Base-by-base conservation (phyloP, 768 basidiomycete species). In the Lactarius akahatsu region DNA sequence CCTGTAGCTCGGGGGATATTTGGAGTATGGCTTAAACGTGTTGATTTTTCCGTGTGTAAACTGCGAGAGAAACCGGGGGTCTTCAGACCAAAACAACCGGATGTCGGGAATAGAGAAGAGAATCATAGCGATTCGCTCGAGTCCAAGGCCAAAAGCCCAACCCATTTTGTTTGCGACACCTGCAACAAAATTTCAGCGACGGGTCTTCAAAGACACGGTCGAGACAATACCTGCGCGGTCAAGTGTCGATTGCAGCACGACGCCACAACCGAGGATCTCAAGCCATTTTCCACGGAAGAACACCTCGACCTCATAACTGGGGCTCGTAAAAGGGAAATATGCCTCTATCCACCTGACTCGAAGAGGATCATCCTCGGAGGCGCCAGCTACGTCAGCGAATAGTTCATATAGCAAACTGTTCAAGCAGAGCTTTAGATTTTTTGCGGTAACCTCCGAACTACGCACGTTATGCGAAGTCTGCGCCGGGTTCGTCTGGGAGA, bases 101-200 rank as follows among this genome's bases (percentile, higher is more conserved):
- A 99, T 98, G 76, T 99, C 97, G 10, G 96, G 97, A 61, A 99
- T 96, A 16, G 89, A 89, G 79, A 90, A 98, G 57, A 99, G 85
- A 67, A 98, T 87, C 97, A 99, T 99, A 18, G 96, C 94, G 69
- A 98, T 96, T 38, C 97, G 86, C 74, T 99, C 97, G 54, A 99
- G 83, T 4, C 97, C 97, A 61, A 99, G 87, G 30, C 97, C 97
- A 73, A 98, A 98, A 0, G 97, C 97, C 96, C 97, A 99, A 32
- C 95, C 94, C 71, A 94, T 86, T 74, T 96, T 96, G 73, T 91
- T 78, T 1, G 83, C 79, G 2, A 96, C 86, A 68, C 84, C 96
- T 92, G 70, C 40, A 23, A 41, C 26, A 60, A 6, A 28, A 20
- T 45, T 23, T 61, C 28, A 55, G 57, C 6, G 11, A 60, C 16